These are phyloP conservation scores for Fraxinus angustifolia DNA, from an alignment of 305 asterid genomes.

Conservation along the genomic window DNA sequence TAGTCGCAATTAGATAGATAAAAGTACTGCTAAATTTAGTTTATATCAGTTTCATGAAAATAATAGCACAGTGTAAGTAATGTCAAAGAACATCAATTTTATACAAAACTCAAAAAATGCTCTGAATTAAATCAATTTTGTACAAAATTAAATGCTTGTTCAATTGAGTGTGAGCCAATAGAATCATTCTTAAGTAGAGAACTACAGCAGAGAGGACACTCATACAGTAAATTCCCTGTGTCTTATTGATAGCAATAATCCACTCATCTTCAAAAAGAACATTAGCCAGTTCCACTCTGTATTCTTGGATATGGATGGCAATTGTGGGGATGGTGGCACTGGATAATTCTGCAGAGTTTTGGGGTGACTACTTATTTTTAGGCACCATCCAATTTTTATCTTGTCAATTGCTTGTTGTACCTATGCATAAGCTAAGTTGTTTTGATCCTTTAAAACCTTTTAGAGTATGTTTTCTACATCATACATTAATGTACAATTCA, in stretches of 20 bases:
- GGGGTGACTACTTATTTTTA: neutral
- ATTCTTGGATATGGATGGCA: conserved; percentile 59
- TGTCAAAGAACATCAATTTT: neutral
- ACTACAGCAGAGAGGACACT: conserved; percentile 49
- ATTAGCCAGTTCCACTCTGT: conserved; percentile 66
- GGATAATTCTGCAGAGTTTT: conserved; percentile 42
- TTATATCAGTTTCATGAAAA: neutral
- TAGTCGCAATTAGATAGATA: neutral
- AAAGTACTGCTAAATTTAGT: neutral
- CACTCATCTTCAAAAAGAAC: conserved; percentile 75
- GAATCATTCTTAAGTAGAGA: conserved; percentile 33
- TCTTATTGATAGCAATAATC: conserved; percentile 84
- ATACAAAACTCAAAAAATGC: neutral
- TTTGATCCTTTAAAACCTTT: neutral
- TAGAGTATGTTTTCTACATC: neutral
- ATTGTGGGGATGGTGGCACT: conserved; percentile 67
- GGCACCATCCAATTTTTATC: neutral
- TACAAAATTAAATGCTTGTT: neutral
- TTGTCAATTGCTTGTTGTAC: neutral
- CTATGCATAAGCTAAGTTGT: neutral
- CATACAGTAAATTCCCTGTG: conserved; percentile 79
- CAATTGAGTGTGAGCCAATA: conserved; percentile 10
- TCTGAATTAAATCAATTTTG: neutral
- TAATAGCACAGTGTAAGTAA: neutral
- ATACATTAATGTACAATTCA: neutral